Conservation (phyloP, 164 flowering plant species). For the Vitis rotundifolia region DNA sequence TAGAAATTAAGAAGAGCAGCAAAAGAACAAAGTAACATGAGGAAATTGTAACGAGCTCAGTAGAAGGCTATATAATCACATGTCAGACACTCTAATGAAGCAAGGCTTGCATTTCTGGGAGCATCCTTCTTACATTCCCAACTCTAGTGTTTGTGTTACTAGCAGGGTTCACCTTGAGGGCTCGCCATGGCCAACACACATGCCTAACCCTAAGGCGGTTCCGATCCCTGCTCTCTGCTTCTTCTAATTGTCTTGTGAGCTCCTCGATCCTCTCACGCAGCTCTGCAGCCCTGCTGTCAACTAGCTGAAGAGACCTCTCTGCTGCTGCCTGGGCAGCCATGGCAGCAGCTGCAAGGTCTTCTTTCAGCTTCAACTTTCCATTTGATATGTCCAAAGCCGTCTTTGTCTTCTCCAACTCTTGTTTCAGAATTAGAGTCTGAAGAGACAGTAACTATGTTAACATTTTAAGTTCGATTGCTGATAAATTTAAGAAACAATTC, state of each 20-base stretch:
- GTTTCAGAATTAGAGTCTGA: constrained; percentile 51
- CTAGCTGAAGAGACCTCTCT: constrained; percentile 67
- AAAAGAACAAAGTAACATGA: not conserved
- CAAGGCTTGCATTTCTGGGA: constrained; percentile 69
- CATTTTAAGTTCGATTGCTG: too few species aligned
- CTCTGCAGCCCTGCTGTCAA: constrained; percentile 59
- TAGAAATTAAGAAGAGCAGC: too few species aligned
- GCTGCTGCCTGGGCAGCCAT: constrained; percentile 81
- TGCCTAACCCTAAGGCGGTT: constrained; percentile 42
- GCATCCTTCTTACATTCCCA: constrained; percentile 27
- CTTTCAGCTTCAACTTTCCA: constrained; percentile 68
- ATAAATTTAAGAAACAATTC: not conserved
- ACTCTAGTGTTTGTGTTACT: constrained; percentile 14
- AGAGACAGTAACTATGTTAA: not conserved
- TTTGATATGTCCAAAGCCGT: constrained; percentile 49
- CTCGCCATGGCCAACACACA: constrained; percentile 81
- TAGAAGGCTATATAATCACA: not conserved
- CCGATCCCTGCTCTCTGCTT: constrained; percentile 45
- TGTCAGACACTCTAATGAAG: constrained; percentile 30
- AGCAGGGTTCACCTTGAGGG: constrained; percentile 27
- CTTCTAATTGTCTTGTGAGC: constrained; percentile 66
- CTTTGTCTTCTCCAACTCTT: constrained; percentile 63
- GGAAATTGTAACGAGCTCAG: not conserved
- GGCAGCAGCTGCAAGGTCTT: constrained; percentile 72
- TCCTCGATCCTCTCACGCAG: constrained; percentile 61